phyloP scores from a whole-genome alignment of 495 filamentous ascomycete genomes.

The Amphirosellinia nigrospora region DNA sequence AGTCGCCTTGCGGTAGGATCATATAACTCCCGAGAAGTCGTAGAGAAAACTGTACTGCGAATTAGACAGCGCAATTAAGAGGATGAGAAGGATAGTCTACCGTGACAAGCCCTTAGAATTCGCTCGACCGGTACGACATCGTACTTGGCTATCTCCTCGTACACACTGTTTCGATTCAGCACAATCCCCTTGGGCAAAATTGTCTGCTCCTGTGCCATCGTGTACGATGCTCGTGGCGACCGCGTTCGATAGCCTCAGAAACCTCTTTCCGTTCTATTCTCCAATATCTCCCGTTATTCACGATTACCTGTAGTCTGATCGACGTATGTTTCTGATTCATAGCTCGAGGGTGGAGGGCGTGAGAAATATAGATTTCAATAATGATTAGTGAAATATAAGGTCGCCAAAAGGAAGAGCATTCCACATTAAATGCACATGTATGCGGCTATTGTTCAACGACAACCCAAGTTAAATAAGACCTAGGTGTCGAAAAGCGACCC shows the following conservation, averaged over 20 bases:
- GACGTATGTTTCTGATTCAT: constrained; percentile 34
- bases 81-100: constrained; percentile 39
- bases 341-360: constrained; percentile 27
- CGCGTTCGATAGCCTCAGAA: constrained; percentile 34
- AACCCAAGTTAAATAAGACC: not conserved
- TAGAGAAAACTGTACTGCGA: constrained; percentile 54
- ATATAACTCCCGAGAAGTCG: constrained; percentile 53
- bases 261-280: constrained; percentile 23
- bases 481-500: not conserved
- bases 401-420: constrained; percentile 1
- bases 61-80: constrained; percentile 25
- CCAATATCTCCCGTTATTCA: constrained; percentile 26
- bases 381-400: not conserved
- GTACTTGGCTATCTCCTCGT: constrained; percentile 56
- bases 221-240: constrained; percentile 29
- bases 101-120: constrained; percentile 57
- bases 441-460: constrained; percentile 4
- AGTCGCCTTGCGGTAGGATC: constrained; percentile 60
- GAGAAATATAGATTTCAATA: constrained; percentile 7
- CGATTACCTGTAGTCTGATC: constrained; percentile 21
- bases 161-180: constrained; percentile 51
- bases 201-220: constrained; percentile 38
- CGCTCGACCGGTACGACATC: constrained; percentile 52
- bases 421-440: not conserved
- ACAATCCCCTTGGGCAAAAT: constrained; percentile 57